Percentiles rank a stretch among this genome's conserved stretches.
Evolutionary conservation across 305 asterid genomes (phyloP).

Genomic region (Solanum hybrid): DNA sequence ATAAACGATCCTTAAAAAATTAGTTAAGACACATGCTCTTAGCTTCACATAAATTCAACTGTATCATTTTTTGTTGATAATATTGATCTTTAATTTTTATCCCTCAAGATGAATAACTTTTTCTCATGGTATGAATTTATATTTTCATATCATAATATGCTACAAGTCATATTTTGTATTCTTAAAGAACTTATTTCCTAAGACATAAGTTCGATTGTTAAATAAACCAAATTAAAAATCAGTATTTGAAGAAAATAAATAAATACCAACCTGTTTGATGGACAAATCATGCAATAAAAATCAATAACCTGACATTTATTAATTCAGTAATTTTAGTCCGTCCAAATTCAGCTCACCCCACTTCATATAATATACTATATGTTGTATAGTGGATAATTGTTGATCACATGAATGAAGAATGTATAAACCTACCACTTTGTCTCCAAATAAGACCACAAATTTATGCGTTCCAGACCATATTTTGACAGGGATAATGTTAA

Average conservation of each 20-base stretch:
- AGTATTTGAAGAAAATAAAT: neutral
- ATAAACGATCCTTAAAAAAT: neutral
- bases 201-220: neutral
- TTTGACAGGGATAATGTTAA: neutral
- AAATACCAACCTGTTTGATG: neutral
- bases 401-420: neutral
- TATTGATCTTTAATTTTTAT: neutral
- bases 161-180: neutral
- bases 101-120: neutral
- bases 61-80: neutral
- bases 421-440: neutral
- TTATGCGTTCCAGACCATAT: neutral
- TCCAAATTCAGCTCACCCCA: neutral
- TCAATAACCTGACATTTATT: neutral
- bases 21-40: neutral
- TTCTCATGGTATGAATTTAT: neutral
- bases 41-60: neutral
- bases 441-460: neutral
- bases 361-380: neutral
- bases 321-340: neutral
- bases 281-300: neutral
- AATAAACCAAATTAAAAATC: neutral
- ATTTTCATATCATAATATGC: neutral
- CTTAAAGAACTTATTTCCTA: neutral
- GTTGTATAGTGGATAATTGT: neutral